Base-by-base conservation (phyloP, 495 filamentous ascomycete species). In the Halenospora varia region DNA sequence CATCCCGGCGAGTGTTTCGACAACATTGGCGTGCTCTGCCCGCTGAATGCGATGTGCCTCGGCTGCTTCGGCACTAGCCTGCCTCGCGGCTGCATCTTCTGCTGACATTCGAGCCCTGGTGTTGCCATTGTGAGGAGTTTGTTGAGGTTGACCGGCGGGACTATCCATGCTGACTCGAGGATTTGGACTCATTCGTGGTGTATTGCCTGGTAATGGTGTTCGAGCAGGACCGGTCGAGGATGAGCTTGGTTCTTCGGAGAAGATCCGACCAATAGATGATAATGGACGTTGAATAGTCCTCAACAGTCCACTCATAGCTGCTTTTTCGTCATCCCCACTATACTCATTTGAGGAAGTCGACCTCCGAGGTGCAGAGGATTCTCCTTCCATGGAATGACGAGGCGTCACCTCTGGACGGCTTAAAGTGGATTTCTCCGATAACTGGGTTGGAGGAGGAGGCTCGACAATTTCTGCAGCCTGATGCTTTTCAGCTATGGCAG, bases 261-360 rank as follows among this genome's bases (percentile, higher is more conserved):
- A 97, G 35, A 99, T 97, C 53, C 92, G 86, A n/a, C 95, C 94
- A 66, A 99, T 96, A 15, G 92, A 94, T 42, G 89, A 90, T 40
- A 99, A 75, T 0, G 94, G 95, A 54, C 82, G 86, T 69, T 97
- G 92, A 51, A 99, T 97, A 0, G 92, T 91, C 47, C 92, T 84
- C 15, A 99, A 75, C 10, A 99, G 74, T 2, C 94, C 92, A 20
- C 87, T 84, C 29, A 96, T 91, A 39, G 94, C 90, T 0, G 86
- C 87, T 15, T 81, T 81, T 62, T 96, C 86, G 62, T 88, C 80
- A 41, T 88, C 82, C 20, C 81, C 83, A 44, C 70, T 72, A 15
- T 79, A 76, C 26, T 75, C 77, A 1, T 63, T 68, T 6, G 61
- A 64, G 4, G 62, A 67, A 13, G 59, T 67, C 35, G 70, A 69